Conservation (phyloP, 2,329 filamentous ascomycete species). For the Aulographum hederae region DNA sequence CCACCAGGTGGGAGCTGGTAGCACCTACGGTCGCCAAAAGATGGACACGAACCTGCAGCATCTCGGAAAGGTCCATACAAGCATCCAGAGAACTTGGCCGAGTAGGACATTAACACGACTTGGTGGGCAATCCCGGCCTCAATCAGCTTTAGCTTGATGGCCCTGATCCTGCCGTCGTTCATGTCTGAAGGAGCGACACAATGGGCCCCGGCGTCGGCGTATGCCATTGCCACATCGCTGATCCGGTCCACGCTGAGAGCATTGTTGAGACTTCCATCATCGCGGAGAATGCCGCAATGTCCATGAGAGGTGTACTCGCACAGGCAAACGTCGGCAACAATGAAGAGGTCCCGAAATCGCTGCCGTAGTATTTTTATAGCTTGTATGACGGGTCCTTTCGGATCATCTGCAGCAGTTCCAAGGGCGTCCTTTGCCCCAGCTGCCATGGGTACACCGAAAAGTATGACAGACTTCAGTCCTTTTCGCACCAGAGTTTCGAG, state of each 20-base stretch:
- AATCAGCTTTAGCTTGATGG: conserved; percentile 95
- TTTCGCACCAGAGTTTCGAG: conserved; percentile 75
- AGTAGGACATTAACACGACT: conserved; percentile 91
- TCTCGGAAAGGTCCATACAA: conserved; percentile 95
- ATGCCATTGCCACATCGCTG: conserved; percentile 92
- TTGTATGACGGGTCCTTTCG: conserved; percentile 77
- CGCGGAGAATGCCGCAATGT: conserved; percentile 87
- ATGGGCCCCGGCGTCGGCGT: conserved; percentile 88
- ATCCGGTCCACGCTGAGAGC: conserved; percentile 84
- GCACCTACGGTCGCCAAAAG: conserved; percentile 87
- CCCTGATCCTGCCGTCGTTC: conserved; percentile 94
- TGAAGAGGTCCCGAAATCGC: conserved; percentile 77
- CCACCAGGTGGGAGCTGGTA: conserved; percentile 92
- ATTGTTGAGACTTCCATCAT: conserved; percentile 88
- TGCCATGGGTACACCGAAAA: conserved; percentile 82
- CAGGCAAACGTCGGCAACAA: conserved; percentile 83
- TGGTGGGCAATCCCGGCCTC: conserved; percentile 85
- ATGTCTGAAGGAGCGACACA: conserved; percentile 96
- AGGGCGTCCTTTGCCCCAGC: conserved; percentile 74
- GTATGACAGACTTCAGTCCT: conserved; percentile 78
- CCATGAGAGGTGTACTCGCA: conserved; percentile 98
- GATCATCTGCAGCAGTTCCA: conserved; percentile 83
- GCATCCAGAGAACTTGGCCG: conserved; percentile 92
- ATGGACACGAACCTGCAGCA: conserved; percentile 76
- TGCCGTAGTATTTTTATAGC: conserved; percentile 69